Percentiles rank a stretch among this genome's conserved stretches.
Evolutionary conservation across 2,329 filamentous ascomycete species (phyloP).

Genomic region (Hypoxylon sp.): DNA sequence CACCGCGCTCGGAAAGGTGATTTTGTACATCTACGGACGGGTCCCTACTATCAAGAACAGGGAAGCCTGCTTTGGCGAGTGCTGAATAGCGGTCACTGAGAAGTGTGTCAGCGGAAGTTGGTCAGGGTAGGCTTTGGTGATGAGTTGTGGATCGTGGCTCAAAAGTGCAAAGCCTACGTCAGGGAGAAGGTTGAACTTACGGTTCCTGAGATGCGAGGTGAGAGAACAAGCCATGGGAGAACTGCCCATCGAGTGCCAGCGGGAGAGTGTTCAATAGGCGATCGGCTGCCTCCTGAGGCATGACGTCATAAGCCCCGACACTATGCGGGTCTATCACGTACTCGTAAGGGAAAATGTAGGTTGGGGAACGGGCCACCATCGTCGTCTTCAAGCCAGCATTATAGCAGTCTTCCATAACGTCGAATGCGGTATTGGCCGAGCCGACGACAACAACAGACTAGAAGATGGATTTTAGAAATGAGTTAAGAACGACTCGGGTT

Average conservation of each 20-base stretch:
- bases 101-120: not conserved
- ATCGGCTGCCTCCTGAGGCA: constrained; percentile 46
- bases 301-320: constrained; percentile 50
- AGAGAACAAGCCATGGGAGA: constrained; percentile 45
- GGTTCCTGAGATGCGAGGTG: constrained; percentile 52
- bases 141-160: too few relatives aligned
- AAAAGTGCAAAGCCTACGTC: not conserved
- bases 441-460: constrained; percentile 55
- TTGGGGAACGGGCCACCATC: constrained; percentile 56
- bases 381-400: constrained; percentile 53
- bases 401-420: constrained; percentile 56
- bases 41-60: constrained; percentile 54
- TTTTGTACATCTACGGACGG: constrained; percentile 49
- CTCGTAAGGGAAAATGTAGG: constrained; percentile 54
- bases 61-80: constrained; percentile 56
- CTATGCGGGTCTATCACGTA: constrained; percentile 53
- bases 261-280: constrained; percentile 42
- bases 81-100: constrained; percentile 52
- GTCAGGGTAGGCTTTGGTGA: too few relatives aligned
- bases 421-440: constrained; percentile 61
- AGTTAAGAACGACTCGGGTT: too few relatives aligned
- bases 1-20: constrained; percentile 56
- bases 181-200: constrained; percentile 18
- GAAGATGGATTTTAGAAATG: too few relatives aligned
- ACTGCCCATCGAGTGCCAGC: constrained; percentile 43